Evolutionary conservation across 176 grass and related monocot genomes (phyloP).

Genomic region (Stipa capillata): DNA sequence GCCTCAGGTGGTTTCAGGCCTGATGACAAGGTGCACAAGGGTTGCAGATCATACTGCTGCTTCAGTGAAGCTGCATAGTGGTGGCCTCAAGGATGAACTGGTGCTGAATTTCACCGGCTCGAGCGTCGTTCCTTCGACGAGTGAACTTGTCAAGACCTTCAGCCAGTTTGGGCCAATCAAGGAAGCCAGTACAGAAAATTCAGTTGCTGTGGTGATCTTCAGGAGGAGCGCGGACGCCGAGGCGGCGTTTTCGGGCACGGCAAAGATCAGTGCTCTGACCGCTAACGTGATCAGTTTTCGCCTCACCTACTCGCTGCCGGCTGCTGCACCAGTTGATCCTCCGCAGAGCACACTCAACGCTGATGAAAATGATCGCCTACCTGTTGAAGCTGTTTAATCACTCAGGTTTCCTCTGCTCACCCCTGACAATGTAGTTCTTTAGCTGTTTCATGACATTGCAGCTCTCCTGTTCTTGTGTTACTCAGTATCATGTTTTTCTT

Average conservation of each 20-base stretch:
- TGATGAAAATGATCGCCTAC: not conserved
- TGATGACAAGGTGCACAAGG: slow-evolving; percentile 10
- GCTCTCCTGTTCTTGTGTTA: not conserved
- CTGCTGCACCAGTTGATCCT: not conserved
- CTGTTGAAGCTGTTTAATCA: not conserved
- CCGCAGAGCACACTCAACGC: not conserved
- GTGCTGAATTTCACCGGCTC: slow-evolving; percentile 37
- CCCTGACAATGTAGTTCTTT: not conserved
- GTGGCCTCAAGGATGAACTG: not conserved
- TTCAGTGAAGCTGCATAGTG: not conserved
- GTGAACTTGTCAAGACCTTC: slow-evolving; percentile 41
- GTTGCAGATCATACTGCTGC: not conserved
- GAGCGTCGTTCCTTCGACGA: not conserved
- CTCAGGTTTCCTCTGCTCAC: slow-evolving; percentile 7
- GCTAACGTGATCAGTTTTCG: slow-evolving; percentile 30
- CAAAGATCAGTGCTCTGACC: slow-evolving; percentile 30
- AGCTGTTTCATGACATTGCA: not conserved
- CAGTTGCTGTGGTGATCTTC: slow-evolving; percentile 38
- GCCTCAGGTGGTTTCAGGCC: not conserved
- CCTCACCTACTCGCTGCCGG: slow-evolving; percentile 24
- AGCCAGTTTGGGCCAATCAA: slow-evolving; percentile 46
- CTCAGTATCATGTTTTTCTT: not conserved
- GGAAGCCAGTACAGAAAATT: slow-evolving; percentile 27
- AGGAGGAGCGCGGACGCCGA: slow-evolving; percentile 37
- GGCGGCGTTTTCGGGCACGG: slow-evolving; percentile 25